A percentile compares a stretch with the other conserved stretches of the same genome.
Evolutionary conservation across 352 stramenopile genomes (phyloP).

Genomic region (Pilasporangium apinafurcum): DNA sequence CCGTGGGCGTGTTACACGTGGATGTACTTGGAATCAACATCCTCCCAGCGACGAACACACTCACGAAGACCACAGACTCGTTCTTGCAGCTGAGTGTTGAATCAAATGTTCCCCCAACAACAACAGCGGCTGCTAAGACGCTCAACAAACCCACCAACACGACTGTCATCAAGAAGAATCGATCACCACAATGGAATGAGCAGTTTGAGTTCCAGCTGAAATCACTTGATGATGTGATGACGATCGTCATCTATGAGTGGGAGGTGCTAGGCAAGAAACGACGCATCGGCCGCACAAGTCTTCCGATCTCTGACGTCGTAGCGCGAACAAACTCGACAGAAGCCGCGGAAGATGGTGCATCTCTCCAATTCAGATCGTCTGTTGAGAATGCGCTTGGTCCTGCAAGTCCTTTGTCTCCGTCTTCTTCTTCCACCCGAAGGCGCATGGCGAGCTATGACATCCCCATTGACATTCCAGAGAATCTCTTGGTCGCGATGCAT

Average conservation of each 20-base stretch:
- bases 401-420: too few species aligned
- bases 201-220: conserved; percentile 44
- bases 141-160: conserved; percentile 29
- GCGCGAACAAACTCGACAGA: conserved; percentile 17
- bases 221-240: conserved; percentile 39
- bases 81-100: conserved; percentile 51
- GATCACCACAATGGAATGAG: conserved; percentile 54
- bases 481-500: conserved; percentile 29
- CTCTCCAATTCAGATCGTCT: too few species aligned
- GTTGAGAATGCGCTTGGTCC: background rate
- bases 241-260: conserved; percentile 50
- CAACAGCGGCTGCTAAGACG: background rate
- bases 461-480: conserved; percentile 52
- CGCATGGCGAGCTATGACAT: conserved; percentile 59
- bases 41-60: conserved; percentile 45
- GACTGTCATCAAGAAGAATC: conserved; percentile 53
- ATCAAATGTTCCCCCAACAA: conserved; percentile 4
- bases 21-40: conserved; percentile 62
- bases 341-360: background rate
- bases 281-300: conserved; percentile 31
- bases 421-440: too few species aligned
- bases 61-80: conserved; percentile 45
- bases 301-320: conserved; percentile 44
- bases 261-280: conserved; percentile 40
- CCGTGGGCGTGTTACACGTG: conserved; percentile 38